Evolutionary conservation across 371 early-diverging fungal species (phyloP).

Genomic region (Actinomortierella ambigua): DNA sequence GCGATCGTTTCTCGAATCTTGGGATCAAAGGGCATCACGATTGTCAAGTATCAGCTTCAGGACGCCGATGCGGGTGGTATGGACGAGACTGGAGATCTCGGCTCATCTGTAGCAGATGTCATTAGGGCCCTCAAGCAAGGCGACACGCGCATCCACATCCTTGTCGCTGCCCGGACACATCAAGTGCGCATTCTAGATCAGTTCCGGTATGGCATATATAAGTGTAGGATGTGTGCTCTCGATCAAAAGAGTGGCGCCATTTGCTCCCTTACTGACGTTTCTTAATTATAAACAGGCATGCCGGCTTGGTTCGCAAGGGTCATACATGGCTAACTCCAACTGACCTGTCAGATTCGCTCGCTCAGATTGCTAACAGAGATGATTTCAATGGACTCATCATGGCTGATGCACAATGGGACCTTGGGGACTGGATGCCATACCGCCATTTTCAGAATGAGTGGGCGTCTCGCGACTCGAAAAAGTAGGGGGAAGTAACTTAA

Average conservation of each 20-base stretch:
- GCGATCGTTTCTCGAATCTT: too few species aligned
- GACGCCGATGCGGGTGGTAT: not conserved
- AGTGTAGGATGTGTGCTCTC: not conserved
- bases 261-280: not conserved
- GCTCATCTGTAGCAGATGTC: not conserved
- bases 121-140: constrained; percentile 11
- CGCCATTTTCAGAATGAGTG: constrained; percentile 54
- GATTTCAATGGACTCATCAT: constrained; percentile 39
- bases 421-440: constrained; percentile 53
- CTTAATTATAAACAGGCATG: constrained; percentile 1
- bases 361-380: not conserved
- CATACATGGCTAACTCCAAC: constrained; percentile 35
- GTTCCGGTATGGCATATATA: too few species aligned
- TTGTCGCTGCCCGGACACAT: constrained; percentile 10
- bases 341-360: constrained; percentile 27
- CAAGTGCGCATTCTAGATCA: constrained; percentile 13
- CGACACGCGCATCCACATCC: constrained; percentile 28
- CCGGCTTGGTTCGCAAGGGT: constrained; percentile 14
- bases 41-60: too few species aligned
- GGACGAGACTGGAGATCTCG: not conserved
- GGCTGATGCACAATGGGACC: constrained; percentile 37
- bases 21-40: too few species aligned
- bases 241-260: too few species aligned
- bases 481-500: too few species aligned
- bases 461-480: constrained; percentile 48